Conservation (phyloP, 2,329 filamentous ascomycete genomes). For the Pseudopithomyces chartarum region DNA sequence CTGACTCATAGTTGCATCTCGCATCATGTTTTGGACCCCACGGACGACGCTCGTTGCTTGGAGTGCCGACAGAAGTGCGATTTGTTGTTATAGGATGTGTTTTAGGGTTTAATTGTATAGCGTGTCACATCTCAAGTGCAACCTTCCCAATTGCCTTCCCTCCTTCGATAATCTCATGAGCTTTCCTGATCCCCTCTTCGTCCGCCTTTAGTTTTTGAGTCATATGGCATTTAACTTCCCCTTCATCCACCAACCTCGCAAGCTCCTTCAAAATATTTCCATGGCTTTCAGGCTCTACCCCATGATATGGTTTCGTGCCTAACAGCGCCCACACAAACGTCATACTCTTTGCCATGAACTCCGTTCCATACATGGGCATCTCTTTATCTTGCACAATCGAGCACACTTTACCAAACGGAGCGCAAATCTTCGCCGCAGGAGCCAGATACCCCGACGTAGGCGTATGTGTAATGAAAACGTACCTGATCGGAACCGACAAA, state of each 20-base stretch:
- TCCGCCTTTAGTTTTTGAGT: constrained; percentile 43
- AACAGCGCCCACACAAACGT: constrained; percentile 51
- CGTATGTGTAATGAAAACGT: constrained; percentile 50
- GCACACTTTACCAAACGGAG: constrained; percentile 53
- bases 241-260: constrained; percentile 40
- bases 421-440: constrained; percentile 45
- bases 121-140: constrained; percentile 13
- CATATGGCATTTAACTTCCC: constrained; percentile 47
- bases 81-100: too few relatives aligned
- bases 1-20: background rate
- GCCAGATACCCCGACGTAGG: constrained; percentile 48
- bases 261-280: constrained; percentile 47
- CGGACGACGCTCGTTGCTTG: background rate
- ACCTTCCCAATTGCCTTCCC: constrained; percentile 48
- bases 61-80: background rate
- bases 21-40: background rate
- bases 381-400: constrained; percentile 52
- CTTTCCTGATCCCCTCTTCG: constrained; percentile 46
- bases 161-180: constrained; percentile 46
- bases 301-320: constrained; percentile 49
- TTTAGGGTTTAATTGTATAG: background rate
- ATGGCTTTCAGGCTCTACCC: constrained; percentile 47
- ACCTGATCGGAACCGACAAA: constrained; percentile 47
- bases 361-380: constrained; percentile 51
- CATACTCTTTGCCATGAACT: constrained; percentile 54